Base-by-base conservation (phyloP, 2,329 filamentous ascomycete genomes). In the Fusarium chaquense region DNA sequence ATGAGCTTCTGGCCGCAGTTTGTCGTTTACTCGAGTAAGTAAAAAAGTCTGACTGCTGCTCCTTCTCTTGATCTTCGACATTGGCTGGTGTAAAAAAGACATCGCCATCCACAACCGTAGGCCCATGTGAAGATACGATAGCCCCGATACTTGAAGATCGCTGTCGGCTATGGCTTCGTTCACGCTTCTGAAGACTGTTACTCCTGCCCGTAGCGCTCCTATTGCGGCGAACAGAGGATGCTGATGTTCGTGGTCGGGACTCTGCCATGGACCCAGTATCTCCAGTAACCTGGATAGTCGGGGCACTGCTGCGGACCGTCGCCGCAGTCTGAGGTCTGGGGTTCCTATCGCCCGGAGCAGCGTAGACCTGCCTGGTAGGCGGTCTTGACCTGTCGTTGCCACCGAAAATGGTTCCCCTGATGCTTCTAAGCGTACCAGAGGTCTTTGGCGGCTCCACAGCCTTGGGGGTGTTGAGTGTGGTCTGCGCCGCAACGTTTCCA, bases 381-480 rank as follows among this genome's bases (percentile, higher is more conserved):
- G 81, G 77, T 70, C 78, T 78, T 38, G 79, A 81, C 65, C 83
- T 80, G 40, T 84, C 83, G 51, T 82, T 82, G 52, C 86, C 83
- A n/a, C 91, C 90, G 77, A 97, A 94, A 30, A 98, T 90, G 78
- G 92, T 96, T 28, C 91, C 90, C 69, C 86, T 88, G 68, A 92
- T 83, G 75, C 88, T 93, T 71, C 87, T 89, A 40, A 90, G 81
- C 1, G 92, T 94, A 18, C 90, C 92, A 9, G 89, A 87, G 8
- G 93, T 93, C 76, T 89, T 90, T 5, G 92, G 91, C 7, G 87
- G 86, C 22, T 86, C 83, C 22, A 83, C 74, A n/a, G 84, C 78
- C 74, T 74, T 84, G 59, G 75, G 79, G 35, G 67, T 77, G 68
- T 75, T 82, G 72, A 77, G 75, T 40, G 68, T 79, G 12, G 88